Evolutionary conservation across 2,329 filamentous ascomycete species (phyloP), one percentile per base, ranked within the genome.

Genomic region (Hymenoscyphus fructigenus): DNA sequence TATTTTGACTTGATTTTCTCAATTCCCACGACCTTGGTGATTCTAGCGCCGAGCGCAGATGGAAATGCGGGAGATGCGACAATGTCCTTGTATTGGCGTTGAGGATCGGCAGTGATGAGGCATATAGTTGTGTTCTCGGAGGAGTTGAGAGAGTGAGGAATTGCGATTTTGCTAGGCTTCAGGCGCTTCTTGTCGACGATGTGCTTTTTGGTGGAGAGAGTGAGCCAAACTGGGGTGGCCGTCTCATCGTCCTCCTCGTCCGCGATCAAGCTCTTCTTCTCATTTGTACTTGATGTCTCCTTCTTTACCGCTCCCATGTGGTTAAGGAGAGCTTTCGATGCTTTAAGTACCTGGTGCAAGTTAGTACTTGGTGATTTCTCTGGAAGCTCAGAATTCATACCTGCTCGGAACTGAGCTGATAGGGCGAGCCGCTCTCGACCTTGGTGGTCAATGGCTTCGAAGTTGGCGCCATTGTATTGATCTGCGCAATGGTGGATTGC

Each of bases 21-120:
- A 70, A 93, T 81, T 72, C 93, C 92, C 73, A 98, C 89, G 57
- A 99, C 85, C 69, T 88, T 85, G 60, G 87, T 88, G 74, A 94
- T 88, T 71, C 87, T 86, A 75, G 85, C 84, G 73, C 85, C 82
- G 67, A 92, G 83, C 57, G 84, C 83, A 64, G 82, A 80, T 36
- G 90, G 90, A 80, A 92, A 93, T 32, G 87, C 84, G 53, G 89
- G 85, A 63, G 89, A 86, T 60, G 87, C 88, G 68, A 97, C 84
- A 57, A 96, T 84, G 78, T 98, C 90, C 82, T 98, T 98, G 84
- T 95, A 96, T 62, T 87, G 85, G 69, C 93, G 88, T 83, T 97
- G 93, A 28, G 86, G 86, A 74, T 88, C 84, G 71, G 92, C 91
- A 63, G 90, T 92, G 78, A 97, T 96, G 66, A 97, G 83, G 79